phyloP scores from a whole-genome alignment of 2,329 filamentous ascomycete species.

The Drechslerella coelobrocha region DNA sequence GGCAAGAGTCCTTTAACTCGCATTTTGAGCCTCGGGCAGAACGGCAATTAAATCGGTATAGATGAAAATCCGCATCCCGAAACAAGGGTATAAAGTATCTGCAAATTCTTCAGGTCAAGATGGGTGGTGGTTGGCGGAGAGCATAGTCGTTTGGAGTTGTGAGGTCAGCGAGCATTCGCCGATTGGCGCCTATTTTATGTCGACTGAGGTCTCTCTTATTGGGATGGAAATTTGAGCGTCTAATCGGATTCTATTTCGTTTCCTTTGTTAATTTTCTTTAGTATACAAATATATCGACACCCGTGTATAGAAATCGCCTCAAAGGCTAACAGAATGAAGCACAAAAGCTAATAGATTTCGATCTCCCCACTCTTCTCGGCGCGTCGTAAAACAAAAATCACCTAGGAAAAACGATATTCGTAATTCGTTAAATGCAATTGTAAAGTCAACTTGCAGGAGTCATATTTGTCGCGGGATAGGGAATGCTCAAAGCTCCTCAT shows the following conservation, averaged over 20 bases:
- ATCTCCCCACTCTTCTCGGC: background rate
- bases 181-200: background rate
- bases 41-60: constrained; percentile 20
- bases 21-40: constrained; percentile 9
- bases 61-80: constrained; percentile 10
- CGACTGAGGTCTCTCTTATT: background rate
- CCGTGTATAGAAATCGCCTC: background rate
- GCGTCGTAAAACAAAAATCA: too few relatives aligned
- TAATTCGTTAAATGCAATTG: too few relatives aligned
- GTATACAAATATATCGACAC: background rate
- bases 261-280: background rate
- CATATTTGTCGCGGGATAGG: too few relatives aligned
- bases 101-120: too few relatives aligned
- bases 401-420: too few relatives aligned
- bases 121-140: background rate
- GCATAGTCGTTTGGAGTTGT: background rate
- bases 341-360: background rate
- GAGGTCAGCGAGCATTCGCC: background rate
- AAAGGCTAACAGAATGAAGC: constrained; percentile 24
- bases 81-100: too few relatives aligned
- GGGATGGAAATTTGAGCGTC: too few relatives aligned
- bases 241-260: background rate
- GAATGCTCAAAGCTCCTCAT: constrained; percentile 14
- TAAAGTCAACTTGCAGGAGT: background rate
- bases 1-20: constrained; percentile 18